A percentile compares a stretch with the other conserved stretches of the same genome.
These are phyloP conservation scores for Dipteronia sinensis DNA, from an alignment of 345 rosid genomes.

Conservation along the genomic window DNA sequence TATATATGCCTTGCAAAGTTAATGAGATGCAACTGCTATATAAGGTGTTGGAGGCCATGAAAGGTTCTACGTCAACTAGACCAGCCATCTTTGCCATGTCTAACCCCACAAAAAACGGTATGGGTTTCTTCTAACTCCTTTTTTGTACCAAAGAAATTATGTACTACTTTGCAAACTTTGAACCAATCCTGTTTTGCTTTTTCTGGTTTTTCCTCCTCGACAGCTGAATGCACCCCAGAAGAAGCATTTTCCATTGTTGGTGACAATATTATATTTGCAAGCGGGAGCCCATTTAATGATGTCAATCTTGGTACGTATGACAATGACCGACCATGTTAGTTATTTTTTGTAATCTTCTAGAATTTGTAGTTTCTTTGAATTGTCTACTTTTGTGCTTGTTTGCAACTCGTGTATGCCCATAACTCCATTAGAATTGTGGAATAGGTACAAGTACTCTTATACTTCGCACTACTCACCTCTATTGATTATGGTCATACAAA, in stretches of 20 bases:
- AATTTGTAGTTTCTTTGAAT: conserved; percentile 12
- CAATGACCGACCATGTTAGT: conserved; percentile 12
- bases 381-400: background rate
- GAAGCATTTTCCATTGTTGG: conserved; percentile 93
- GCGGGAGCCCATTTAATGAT: conserved; percentile 94
- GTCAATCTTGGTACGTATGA: conserved; percentile 77
- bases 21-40: conserved; percentile 24
- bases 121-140: background rate
- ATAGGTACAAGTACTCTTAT: background rate
- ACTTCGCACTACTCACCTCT: background rate
- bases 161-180: background rate
- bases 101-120: conserved; percentile 95
- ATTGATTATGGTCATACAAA: background rate
- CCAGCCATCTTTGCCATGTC: conserved; percentile 99
- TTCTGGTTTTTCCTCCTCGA: background rate
- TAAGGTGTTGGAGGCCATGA: conserved; percentile 95
- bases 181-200: conserved; percentile 1
- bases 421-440: conserved; percentile 1
- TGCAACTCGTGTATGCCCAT: background rate
- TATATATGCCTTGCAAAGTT: conserved; percentile 11
- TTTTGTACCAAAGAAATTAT: background rate
- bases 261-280: conserved; percentile 87
- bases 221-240: conserved; percentile 97
- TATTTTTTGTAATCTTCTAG: conserved; percentile 4
- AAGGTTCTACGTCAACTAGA: conserved; percentile 88